phyloP scores from a whole-genome alignment of 768 basidiomycete genomes.

The Termitomyces sp. region DNA sequence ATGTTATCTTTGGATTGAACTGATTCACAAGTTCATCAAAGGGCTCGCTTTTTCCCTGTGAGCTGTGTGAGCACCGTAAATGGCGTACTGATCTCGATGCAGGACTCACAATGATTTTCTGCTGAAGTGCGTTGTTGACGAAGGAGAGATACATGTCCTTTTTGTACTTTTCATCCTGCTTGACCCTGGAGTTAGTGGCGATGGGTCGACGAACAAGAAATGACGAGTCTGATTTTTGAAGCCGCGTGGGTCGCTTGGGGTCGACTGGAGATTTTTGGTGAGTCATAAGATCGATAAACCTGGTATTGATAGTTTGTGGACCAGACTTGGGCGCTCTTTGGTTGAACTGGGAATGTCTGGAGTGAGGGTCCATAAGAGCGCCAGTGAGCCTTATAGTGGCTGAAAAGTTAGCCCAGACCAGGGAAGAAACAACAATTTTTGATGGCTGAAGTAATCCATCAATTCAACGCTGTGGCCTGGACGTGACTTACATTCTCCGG shows the following conservation, averaged over 20 bases:
- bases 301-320: slow-evolving; percentile 42
- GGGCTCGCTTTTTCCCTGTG: slow-evolving; percentile 66
- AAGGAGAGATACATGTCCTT: slow-evolving; percentile 85
- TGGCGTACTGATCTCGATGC: slow-evolving; percentile 4
- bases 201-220: slow-evolving; percentile 50
- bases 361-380: slow-evolving; percentile 71
- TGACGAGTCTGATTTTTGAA: slow-evolving; percentile 25
- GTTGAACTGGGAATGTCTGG: slow-evolving; percentile 71
- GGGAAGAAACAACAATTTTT: slow-evolving; percentile 15
- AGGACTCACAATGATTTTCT: slow-evolving; percentile 61
- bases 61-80: slow-evolving; percentile 22
- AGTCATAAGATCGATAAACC: slow-evolving; percentile 38
- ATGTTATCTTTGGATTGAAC: slow-evolving; percentile 55
- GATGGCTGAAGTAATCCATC: slow-evolving; percentile 15
- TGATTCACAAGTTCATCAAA: slow-evolving; percentile 91
- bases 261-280: slow-evolving; percentile 38
- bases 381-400: slow-evolving; percentile 7
- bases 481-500: slow-evolving; percentile 4
- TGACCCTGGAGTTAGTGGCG: slow-evolving; percentile 75
- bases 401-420: neutral
- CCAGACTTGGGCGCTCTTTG: slow-evolving; percentile 67
- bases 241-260: slow-evolving; percentile 31
- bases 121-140: slow-evolving; percentile 74
- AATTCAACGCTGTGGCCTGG: neutral
- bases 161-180: slow-evolving; percentile 70